Evolutionary conservation across 352 stramenopile genomes (phyloP).

Genomic region (Hyaloperonospora arabidopsidis): DNA sequence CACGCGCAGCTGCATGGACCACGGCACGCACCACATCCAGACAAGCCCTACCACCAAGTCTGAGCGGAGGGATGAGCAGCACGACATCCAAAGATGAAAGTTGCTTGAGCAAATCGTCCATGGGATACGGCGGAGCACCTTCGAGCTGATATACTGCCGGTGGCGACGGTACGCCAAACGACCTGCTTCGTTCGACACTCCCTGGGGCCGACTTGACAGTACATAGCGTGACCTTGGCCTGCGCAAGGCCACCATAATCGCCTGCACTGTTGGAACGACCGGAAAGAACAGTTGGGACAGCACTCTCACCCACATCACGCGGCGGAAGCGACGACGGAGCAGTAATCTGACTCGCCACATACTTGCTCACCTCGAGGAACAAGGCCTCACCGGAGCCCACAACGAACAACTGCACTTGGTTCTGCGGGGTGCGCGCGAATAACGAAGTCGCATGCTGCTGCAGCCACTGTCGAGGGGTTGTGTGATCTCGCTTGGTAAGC

Average conservation of each 20-base stretch:
- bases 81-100: conserved; percentile 60
- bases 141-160: conserved; percentile 38
- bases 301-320: conserved; percentile 34
- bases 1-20: conserved; percentile 37
- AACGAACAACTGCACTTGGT: conserved; percentile 77
- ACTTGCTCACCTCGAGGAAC: conserved; percentile 59
- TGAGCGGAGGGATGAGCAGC: conserved; percentile 60
- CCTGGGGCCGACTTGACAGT: conserved; percentile 47
- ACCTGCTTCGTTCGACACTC: conserved; percentile 7
- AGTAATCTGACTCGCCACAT: conserved; percentile 54
- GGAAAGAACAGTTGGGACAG: conserved; percentile 35
- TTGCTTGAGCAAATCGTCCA: conserved; percentile 50
- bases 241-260: conserved; percentile 23
- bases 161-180: conserved; percentile 7
- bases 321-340: conserved; percentile 28
- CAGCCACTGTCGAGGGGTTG: conserved; percentile 44
- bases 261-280: conserved; percentile 5
- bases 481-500: conserved; percentile 41
- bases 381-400: conserved; percentile 59
- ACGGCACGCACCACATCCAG: conserved; percentile 52
- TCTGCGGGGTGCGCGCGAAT: conserved; percentile 48
- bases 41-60: conserved; percentile 37
- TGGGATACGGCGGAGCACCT: conserved; percentile 33
- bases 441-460: conserved; percentile 23
- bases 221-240: conserved; percentile 65